Conservation (phyloP, 306 rosid genomes). For the Quercus suber region DNA sequence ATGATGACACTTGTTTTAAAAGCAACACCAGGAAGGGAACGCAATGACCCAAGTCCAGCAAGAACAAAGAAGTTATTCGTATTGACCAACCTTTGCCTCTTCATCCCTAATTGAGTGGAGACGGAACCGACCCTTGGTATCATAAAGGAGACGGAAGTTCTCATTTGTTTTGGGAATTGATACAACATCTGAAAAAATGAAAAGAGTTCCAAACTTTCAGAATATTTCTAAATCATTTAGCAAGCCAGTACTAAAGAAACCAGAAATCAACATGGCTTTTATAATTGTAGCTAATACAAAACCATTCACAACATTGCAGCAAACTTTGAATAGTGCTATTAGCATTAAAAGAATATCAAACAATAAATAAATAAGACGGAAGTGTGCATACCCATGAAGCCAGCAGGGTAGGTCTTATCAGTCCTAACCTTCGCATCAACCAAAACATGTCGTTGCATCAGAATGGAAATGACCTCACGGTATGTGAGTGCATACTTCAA, state of each 20-base stretch:
- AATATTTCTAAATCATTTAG: background rate
- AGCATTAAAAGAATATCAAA: background rate
- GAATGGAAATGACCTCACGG: slow-evolving; percentile 72
- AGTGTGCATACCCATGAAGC: slow-evolving; percentile 73
- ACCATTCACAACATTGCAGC: background rate
- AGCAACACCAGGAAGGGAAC: background rate
- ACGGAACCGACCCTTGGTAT: slow-evolving; percentile 74
- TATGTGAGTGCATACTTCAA: slow-evolving; percentile 76
- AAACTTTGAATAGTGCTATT: background rate
- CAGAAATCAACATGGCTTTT: background rate
- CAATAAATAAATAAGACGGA: background rate
- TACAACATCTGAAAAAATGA: slow-evolving; percentile 52
- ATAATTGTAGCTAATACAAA: background rate
- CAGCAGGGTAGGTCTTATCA: slow-evolving; percentile 81
- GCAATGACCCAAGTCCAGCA: background rate
- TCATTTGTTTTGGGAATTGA: slow-evolving; percentile 75
- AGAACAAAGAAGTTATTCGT: background rate
- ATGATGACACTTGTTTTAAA: background rate
- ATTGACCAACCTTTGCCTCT: slow-evolving; percentile 62
- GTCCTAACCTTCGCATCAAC: slow-evolving; percentile 89
- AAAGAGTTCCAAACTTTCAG: background rate
- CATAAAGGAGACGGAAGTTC: slow-evolving; percentile 74
- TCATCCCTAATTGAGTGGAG: slow-evolving; percentile 79
- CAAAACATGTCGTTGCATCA: slow-evolving; percentile 81
- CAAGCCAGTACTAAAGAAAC: background rate